Evolutionary conservation across 1,139 yeast species (phyloP).

Genomic region (Saccharomyces hybrid): DNA sequence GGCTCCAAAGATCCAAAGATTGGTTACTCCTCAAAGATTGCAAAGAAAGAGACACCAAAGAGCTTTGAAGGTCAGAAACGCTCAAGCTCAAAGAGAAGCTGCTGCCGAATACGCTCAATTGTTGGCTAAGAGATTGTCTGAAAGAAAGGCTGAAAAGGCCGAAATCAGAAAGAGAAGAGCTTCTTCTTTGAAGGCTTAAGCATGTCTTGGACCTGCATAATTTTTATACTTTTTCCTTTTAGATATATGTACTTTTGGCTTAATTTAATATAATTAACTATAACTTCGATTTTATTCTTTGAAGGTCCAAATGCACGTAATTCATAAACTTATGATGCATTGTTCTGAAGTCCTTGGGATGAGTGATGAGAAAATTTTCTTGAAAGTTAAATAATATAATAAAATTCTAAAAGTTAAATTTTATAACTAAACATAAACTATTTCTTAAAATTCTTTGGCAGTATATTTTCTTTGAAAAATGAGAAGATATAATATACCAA

Average conservation of each 20-base stretch:
- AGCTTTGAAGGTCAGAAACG: slow-evolving; percentile 90
- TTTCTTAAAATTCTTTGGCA: not conserved
- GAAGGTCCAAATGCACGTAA: not conserved
- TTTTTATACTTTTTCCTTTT: slow-evolving; percentile 12
- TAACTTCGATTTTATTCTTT: not conserved
- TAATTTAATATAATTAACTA: slow-evolving; percentile 9
- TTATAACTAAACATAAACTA: not conserved
- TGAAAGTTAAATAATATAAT: too few species aligned
- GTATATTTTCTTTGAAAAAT: slow-evolving; percentile 10
- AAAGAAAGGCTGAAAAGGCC: slow-evolving; percentile 97
- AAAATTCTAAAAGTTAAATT: not conserved
- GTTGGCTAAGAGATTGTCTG: slow-evolving; percentile 96
- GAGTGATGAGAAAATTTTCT: too few species aligned
- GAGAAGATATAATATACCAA: slow-evolving; percentile 19
- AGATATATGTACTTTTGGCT: slow-evolving; percentile 13
- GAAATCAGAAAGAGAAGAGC: slow-evolving; percentile 99
- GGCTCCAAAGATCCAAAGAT: slow-evolving; percentile 99
- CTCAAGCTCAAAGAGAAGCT: slow-evolving; percentile 99
- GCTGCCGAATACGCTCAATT: slow-evolving; percentile 99
- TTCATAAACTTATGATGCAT: not conserved
- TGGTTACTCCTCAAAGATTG: slow-evolving; percentile 97
- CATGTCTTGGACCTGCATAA: slow-evolving; percentile 6
- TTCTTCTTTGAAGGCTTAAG: slow-evolving; percentile 86
- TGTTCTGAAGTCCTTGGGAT: too few species aligned
- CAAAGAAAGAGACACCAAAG: slow-evolving; percentile 98